Base-by-base conservation (phyloP, 345 rosid genomes). In the Salix dunnii region DNA sequence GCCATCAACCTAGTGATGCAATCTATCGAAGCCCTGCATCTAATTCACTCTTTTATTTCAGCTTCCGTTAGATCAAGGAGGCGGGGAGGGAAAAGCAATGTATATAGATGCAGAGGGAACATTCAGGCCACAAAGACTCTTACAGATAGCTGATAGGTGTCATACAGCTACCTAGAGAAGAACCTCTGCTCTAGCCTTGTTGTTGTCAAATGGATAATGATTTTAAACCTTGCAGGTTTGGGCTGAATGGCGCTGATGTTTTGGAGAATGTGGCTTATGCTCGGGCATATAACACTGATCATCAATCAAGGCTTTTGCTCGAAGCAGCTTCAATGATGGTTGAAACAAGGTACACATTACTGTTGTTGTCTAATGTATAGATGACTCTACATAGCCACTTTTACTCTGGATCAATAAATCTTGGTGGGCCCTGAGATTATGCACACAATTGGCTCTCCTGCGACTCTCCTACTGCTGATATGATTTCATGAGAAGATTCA, bases 281-380 rank as follows among this genome's bases (percentile, higher is more conserved):
- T 58, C 90, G 99, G 82, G 98, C 99, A 17, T 96, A 96, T 85
- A 96, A 96, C 82, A 96, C 99, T 5, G 99, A 96, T 78, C 99
- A 96, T 82, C 99, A 91, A 78, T 93, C 98, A 0, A 87, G 98
- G 85, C 99, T 93, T 83, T 84, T 96, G 88, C 93, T 96, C 77
- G 98, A 96, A 88, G 98, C 98, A 77, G 99, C 99, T 79, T 96
- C 99, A 66, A 96, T 96, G 98, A 96, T 96, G 99, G 91, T 96
- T 76, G 99, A 96, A 81, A 93, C 98, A 76, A 87, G 98, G 98
- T 91, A 51, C 28, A 35, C 43, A 67, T 75, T 74, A 20, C 70
- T 20, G 42, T 53, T n/a, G 36, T 78, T 63, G 30, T 43, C 60
- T 0, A 48, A 48, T 48, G 53, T 17, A 16, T 48, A 36, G 46